Evolutionary conservation across 1,284 basidiomycete genomes (phyloP), one percentile per base, ranked within the genome.

Genomic region (Ustilago lituana): DNA sequence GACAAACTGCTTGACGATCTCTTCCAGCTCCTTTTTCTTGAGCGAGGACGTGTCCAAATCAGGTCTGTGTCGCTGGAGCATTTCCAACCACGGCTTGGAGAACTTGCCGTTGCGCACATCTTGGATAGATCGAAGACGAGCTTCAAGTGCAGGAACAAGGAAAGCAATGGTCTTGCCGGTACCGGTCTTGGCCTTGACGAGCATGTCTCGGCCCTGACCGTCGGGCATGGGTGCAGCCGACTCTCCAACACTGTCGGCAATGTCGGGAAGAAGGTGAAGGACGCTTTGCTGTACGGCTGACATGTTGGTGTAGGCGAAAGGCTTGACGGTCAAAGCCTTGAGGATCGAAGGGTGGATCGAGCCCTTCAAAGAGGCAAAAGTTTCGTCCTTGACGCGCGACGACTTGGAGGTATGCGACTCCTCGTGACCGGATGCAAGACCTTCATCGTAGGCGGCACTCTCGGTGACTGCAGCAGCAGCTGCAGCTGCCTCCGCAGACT

Each of bases 281-380:
- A 98, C 92, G 47, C 88, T 86, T 19, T 88, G 86, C 83, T 98
- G 95, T 0, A 98, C 94, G 11, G 88, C 83, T 2, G 91, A 90
- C 92, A 97, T 94, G 48, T 86, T 84, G 12, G 83, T 85, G 65
- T 93, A 87, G 20, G 86, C 85, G 86, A 94, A 91, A 0, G 92
- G 92, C 32, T 84, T 84, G 43, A 83, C 60, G 33, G 76, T 78
- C 38, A 83, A 61, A 8, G 82, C 80, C 39, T 77, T 74, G 43
- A 70, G 77, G 14, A 80, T 66, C 17, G 51, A 26, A 7, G 69
- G 49, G 15, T 49, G 4, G 35, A 77, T 57, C 23, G 70, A 61
- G 33, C 60, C 60, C 35, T 76, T 61, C 29, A 77, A 51, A 2
- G 76, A 76, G n/a, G 67, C 64, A 37, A 76, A 77, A 4, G 68